Evolutionary conservation across 2,329 filamentous ascomycete genomes (phyloP).

Genomic region (Daldinia sp.): DNA sequence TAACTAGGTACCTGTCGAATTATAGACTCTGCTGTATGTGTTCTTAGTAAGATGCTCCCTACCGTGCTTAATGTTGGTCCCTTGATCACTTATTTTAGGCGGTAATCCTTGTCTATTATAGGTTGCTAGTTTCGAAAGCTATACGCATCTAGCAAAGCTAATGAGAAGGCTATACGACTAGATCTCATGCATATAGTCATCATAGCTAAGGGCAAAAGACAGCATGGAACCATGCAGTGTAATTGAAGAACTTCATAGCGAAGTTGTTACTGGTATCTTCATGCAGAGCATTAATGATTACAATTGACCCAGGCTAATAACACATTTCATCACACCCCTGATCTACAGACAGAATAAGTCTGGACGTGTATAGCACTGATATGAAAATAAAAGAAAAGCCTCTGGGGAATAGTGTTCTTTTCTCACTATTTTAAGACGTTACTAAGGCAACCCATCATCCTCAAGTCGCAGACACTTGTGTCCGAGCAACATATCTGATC

Average conservation of each 20-base stretch:
- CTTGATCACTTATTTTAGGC: too few relatives aligned
- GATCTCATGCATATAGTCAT: neutral
- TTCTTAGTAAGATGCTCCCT: too few relatives aligned
- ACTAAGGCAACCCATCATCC: slow-evolving; percentile 6
- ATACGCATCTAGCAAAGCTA: neutral
- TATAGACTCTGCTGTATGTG: too few relatives aligned
- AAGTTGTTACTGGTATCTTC: neutral
- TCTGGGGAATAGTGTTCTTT: slow-evolving; percentile 15
- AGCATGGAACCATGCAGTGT: neutral
- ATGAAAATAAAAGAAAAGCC: neutral
- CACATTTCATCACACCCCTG: neutral
- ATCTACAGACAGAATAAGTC: neutral
- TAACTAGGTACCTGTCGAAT: too few relatives aligned
- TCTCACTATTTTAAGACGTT: slow-evolving; percentile 25
- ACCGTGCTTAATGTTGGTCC: too few relatives aligned
- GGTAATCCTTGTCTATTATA: too few relatives aligned
- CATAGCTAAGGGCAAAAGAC: neutral
- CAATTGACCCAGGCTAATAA: too few relatives aligned
- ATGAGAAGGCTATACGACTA: neutral
- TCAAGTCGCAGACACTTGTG: slow-evolving; percentile 5
- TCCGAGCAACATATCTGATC: slow-evolving; percentile 3
- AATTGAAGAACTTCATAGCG: neutral
- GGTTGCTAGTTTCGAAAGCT: neutral
- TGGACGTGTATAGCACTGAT: neutral
- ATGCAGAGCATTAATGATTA: neutral